These are phyloP conservation scores for Globisporangium abappressorium DNA, from an alignment of 352 stramenopile species.

Conservation along the genomic window DNA sequence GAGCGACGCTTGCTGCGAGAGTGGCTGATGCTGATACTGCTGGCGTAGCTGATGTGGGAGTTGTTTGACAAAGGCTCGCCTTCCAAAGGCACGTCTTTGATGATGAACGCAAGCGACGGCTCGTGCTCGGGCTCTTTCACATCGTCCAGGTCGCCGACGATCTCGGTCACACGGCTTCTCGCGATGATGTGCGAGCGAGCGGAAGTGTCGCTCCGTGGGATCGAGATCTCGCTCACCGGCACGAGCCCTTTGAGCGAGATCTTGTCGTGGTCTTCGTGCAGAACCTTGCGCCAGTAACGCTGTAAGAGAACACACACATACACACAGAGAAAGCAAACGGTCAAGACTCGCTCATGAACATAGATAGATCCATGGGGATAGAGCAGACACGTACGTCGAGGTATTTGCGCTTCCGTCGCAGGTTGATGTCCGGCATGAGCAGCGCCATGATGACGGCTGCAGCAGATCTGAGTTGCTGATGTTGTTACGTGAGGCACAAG, in stretches of 20 bases:
- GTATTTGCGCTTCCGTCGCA: constrained; percentile 53
- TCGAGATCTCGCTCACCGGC: constrained; percentile 17
- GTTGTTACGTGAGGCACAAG: background rate
- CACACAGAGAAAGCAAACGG: background rate
- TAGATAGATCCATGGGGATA: background rate
- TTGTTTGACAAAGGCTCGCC: constrained; percentile 4
- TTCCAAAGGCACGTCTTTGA: constrained; percentile 7
- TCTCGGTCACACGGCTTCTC: constrained; percentile 13
- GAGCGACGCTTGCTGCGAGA: constrained; percentile 13
- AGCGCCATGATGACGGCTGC: constrained; percentile 34
- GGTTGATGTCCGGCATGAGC: constrained; percentile 68
- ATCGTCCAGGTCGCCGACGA: constrained; percentile 12
- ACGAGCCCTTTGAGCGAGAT: constrained; percentile 24
- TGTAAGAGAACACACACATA: constrained; percentile 5
- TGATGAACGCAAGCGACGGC: constrained; percentile 15
- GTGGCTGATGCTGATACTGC: background rate
- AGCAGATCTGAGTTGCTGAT: background rate
- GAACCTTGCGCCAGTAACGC: constrained; percentile 40
- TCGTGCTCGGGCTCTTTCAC: constrained; percentile 18
- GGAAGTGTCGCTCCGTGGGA: constrained; percentile 17
- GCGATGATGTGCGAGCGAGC: constrained; percentile 22
- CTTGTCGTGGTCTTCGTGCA: constrained; percentile 30
- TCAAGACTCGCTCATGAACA: constrained; percentile 4
- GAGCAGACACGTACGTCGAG: constrained; percentile 38
- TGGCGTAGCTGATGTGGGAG: background rate